Percentiles rank a stretch among this genome's conserved stretches.
phyloP scores from a whole-genome alignment of 2,329 filamentous ascomycete species.

The Ascochyta pisi region DNA sequence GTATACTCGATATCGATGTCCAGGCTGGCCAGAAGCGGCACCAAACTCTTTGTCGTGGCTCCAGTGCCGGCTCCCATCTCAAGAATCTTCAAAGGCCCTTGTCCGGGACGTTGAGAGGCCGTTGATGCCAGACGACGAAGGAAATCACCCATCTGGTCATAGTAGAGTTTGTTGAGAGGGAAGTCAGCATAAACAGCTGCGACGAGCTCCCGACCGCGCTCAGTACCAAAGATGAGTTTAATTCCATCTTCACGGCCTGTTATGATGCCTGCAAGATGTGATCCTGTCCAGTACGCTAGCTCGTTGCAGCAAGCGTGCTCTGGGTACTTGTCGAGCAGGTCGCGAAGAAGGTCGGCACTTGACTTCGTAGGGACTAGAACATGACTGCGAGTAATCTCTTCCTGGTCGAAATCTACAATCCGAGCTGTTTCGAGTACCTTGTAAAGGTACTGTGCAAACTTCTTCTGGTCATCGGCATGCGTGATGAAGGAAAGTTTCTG shows the following conservation, averaged over 20 bases:
- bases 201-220: slow-evolving; percentile 4
- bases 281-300: slow-evolving; percentile 43
- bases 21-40: slow-evolving; percentile 33
- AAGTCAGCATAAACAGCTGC: slow-evolving; percentile 1
- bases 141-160: slow-evolving; percentile 27
- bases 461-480: slow-evolving; percentile 11
- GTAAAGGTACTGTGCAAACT: slow-evolving; percentile 25
- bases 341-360: slow-evolving; percentile 25
- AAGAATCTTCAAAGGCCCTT: slow-evolving; percentile 35
- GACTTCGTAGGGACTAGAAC: background rate
- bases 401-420: slow-evolving; percentile 8
- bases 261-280: slow-evolving; percentile 47
- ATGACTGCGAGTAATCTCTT: slow-evolving; percentile 2
- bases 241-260: slow-evolving; percentile 48
- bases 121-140: background rate
- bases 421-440: slow-evolving; percentile 20
- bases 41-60: slow-evolving; percentile 45
- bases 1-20: slow-evolving; percentile 48
- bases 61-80: slow-evolving; percentile 52
- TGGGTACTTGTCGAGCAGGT: slow-evolving; percentile 40
- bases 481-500: slow-evolving; percentile 12
- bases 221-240: slow-evolving; percentile 49
- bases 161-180: slow-evolving; percentile 6
- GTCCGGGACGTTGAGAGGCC: background rate
- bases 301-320: slow-evolving; percentile 39